Percentiles rank a stretch among this genome's conserved stretches.
These are phyloP conservation scores for Ganoderma lucidum DNA, from an alignment of 1,284 basidiomycete species.

Conservation along the genomic window DNA sequence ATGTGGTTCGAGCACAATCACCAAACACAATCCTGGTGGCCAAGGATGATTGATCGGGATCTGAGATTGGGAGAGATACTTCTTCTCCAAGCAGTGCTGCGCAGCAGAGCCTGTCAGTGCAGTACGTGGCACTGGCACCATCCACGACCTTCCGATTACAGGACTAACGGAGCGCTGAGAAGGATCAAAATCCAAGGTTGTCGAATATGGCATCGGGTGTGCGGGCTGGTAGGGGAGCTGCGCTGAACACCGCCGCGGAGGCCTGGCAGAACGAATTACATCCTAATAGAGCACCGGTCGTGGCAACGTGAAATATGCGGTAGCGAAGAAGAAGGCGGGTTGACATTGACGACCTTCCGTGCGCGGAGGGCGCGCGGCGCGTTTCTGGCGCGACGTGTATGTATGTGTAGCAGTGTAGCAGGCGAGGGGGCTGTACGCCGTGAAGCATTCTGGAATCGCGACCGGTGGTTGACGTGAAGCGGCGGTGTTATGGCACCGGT, in stretches of 20 bases:
- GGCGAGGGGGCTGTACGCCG: background rate
- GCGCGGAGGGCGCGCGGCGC: background rate
- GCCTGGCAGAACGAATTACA: background rate
- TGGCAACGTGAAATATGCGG: background rate
- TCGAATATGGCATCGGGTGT: background rate
- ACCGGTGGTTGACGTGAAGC: background rate
- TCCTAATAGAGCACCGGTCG: background rate
- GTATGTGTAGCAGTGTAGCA: background rate
- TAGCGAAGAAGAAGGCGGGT: background rate
- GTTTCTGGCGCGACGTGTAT: background rate
- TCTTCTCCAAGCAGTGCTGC: constrained; percentile 5
- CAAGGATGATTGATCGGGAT: constrained; percentile 8
- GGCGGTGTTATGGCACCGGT: background rate
- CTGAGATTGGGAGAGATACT: constrained; percentile 1
- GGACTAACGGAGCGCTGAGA: background rate
- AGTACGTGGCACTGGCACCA: background rate
- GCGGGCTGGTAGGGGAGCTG: background rate
- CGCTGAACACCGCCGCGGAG: background rate
- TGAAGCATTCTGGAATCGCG: background rate
- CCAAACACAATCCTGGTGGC: background rate
- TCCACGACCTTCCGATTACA: background rate
- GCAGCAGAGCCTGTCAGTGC: background rate
- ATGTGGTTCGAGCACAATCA: constrained; percentile 1
- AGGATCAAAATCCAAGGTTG: background rate
- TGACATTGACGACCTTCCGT: background rate